These are phyloP conservation scores for Talaromyces sp. DNA, from an alignment of 2,329 filamentous ascomycete genomes.

Conservation along the genomic window DNA sequence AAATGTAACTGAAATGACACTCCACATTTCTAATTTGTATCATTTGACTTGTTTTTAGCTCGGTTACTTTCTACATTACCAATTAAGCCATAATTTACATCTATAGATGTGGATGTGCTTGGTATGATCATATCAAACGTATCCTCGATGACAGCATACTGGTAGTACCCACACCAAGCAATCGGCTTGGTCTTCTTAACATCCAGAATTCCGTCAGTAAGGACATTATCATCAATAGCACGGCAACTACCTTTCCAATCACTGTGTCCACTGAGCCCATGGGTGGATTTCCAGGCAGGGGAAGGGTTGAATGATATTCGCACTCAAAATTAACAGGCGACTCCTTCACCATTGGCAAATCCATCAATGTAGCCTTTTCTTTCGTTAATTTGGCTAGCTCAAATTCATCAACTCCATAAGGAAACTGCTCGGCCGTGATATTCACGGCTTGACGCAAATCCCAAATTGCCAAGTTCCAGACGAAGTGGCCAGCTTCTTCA, in stretches of 20 bases:
- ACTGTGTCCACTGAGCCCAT: slow-evolving; percentile 57
- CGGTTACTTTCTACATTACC: neutral
- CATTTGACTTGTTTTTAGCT: neutral
- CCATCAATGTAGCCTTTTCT: slow-evolving; percentile 34
- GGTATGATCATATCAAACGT: slow-evolving; percentile 53
- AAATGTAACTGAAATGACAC: neutral
- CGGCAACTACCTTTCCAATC: slow-evolving; percentile 53
- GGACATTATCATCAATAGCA: slow-evolving; percentile 52
- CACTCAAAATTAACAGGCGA: slow-evolving; percentile 59
- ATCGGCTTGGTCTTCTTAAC: slow-evolving; percentile 55
- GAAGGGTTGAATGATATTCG: slow-evolving; percentile 51
- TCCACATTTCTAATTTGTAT: neutral
- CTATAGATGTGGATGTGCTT: slow-evolving; percentile 3
- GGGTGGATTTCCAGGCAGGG: slow-evolving; percentile 53
- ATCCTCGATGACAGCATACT: slow-evolving; percentile 53
- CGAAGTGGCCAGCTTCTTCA: slow-evolving; percentile 53
- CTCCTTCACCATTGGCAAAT: slow-evolving; percentile 49
- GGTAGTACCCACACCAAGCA: slow-evolving; percentile 57
- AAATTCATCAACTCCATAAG: slow-evolving; percentile 54
- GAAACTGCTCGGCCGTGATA: slow-evolving; percentile 42
- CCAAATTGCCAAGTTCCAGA: slow-evolving; percentile 58
- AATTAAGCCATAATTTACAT: neutral
- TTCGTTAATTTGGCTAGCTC: slow-evolving; percentile 47
- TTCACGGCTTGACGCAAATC: slow-evolving; percentile 54
- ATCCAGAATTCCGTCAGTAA: slow-evolving; percentile 55